Evolutionary conservation across 495 filamentous ascomycete genomes (phyloP).

Genomic region (Penicillium waksmanii): DNA sequence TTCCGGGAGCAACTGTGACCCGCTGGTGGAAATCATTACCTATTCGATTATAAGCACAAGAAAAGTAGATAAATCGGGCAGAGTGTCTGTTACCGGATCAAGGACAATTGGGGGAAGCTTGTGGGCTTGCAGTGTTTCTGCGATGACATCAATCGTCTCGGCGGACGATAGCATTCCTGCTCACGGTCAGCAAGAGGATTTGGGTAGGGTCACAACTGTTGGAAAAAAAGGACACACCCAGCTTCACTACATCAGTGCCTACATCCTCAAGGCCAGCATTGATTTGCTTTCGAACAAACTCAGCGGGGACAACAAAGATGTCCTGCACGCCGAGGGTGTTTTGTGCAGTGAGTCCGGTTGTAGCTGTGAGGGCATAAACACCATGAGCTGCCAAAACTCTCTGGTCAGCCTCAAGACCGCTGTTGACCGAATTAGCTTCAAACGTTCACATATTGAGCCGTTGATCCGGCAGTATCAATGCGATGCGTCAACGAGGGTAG

Average conservation of each 20-base stretch:
- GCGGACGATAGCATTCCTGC: conserved; percentile 89
- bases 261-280: conserved; percentile 82
- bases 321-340: conserved; percentile 84
- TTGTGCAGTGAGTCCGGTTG: conserved; percentile 91
- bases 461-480: not conserved
- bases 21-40: conserved; percentile 93
- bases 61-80: not conserved
- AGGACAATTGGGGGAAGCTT: conserved; percentile 68
- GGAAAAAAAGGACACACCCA: conserved; percentile 57
- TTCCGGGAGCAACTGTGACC: conserved; percentile 72
- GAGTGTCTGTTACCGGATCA: conserved; percentile 68
- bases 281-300: conserved; percentile 83
- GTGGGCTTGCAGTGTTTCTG: conserved; percentile 64
- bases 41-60: conserved; percentile 36
- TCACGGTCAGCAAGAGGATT: conserved; percentile 5
- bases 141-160: conserved; percentile 74
- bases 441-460: not conserved
- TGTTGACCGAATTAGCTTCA: conserved; percentile 36
- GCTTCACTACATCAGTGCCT: conserved; percentile 87
- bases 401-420: conserved; percentile 96
- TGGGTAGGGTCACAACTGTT: not conserved
- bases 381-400: conserved; percentile 90
- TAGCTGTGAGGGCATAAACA: conserved; percentile 96
- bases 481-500: not conserved
- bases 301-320: conserved; percentile 77